These are phyloP conservation scores for Ogataea hybrid DNA, from an alignment of 1,139 yeast genomes.

Conservation along the genomic window DNA sequence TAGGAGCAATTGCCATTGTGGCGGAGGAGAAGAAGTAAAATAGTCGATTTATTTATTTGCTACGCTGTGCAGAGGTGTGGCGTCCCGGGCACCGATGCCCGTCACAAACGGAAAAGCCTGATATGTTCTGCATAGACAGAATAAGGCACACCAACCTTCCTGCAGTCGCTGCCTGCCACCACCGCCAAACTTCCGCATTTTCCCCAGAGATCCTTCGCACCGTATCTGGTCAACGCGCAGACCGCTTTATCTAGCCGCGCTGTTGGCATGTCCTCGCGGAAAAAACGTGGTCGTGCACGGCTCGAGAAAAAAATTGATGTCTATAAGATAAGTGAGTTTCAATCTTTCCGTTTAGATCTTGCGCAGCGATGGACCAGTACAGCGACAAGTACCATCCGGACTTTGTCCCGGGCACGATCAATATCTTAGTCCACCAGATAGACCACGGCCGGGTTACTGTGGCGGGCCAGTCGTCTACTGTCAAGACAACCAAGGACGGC, in stretches of 20 bases:
- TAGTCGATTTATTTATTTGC: not conserved
- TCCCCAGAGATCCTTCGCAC: not conserved
- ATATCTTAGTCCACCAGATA: constrained; percentile 28
- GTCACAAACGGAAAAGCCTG: not conserved
- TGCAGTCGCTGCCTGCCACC: too few species aligned
- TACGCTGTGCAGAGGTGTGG: not conserved
- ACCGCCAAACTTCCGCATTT: not conserved
- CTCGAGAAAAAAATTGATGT: not conserved
- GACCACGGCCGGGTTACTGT: constrained; percentile 35
- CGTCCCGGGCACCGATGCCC: not conserved
- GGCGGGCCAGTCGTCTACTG: constrained; percentile 39
- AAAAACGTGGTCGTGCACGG: constrained; percentile 5
- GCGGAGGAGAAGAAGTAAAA: not conserved
- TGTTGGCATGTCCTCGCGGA: constrained; percentile 7
- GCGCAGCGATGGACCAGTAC: constrained; percentile 22
- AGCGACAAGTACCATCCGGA: constrained; percentile 47
- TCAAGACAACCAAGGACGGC: constrained; percentile 46
- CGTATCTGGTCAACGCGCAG: not conserved
- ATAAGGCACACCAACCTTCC: not conserved
- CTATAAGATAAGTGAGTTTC: not conserved
- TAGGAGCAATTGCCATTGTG: constrained; percentile 26
- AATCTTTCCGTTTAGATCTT: not conserved
- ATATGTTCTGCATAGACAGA: not conserved
- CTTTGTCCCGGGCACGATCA: constrained; percentile 63
- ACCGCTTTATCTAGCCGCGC: constrained; percentile 13